Evolutionary conservation across 805 yeast species (phyloP), one percentile per base, ranked within the genome.

Genomic region (Clavispora fructus): DNA sequence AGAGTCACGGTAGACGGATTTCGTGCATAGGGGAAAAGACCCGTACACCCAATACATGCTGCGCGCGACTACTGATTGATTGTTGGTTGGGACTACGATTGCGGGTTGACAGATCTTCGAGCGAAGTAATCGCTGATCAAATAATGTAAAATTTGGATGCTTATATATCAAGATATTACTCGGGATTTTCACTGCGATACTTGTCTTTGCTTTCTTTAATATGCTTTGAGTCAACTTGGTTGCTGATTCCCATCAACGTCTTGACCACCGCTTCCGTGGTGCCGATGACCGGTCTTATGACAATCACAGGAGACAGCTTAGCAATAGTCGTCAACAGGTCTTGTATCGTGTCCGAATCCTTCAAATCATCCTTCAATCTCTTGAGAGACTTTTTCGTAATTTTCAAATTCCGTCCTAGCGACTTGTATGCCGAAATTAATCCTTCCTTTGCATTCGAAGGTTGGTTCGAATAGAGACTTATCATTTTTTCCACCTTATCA

Each of bases 231-330:
- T 88, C 92, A 30, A 91, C 66, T 50, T 84, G 85, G 60, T 89
- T 90, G 35, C 89, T 82, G 7, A 91, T 74, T 1, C 98, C 98
- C 68, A 88, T 76, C 42, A 91, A 69, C 0, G 96, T 77, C 57
- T 82, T 86, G 6, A 92, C 84, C 7, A 91, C 74, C 0, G 95
- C 96, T 61, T 89, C 97, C 0, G 97, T 86, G 0, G 96, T 89
- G 1, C 97, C 98, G 55, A 91, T 89, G 50, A 89, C 75, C 2
- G 97, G 97, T 38, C 97, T 64, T 2, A 91, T 74, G 13, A 91
- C 64, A 16, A 88, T 83, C 13, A 88, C 79, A 0, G 97, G 97
- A 1, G 95, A 80, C 0, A 85, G 88, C 52, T 78, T 79, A 12
- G 87, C 83, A 12, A 89, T 71, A 1, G 88, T 82, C 16, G 72